Base-by-base conservation (phyloP, 2,329 filamentous ascomycete species). In the Colletotrichum caudatum region DNA sequence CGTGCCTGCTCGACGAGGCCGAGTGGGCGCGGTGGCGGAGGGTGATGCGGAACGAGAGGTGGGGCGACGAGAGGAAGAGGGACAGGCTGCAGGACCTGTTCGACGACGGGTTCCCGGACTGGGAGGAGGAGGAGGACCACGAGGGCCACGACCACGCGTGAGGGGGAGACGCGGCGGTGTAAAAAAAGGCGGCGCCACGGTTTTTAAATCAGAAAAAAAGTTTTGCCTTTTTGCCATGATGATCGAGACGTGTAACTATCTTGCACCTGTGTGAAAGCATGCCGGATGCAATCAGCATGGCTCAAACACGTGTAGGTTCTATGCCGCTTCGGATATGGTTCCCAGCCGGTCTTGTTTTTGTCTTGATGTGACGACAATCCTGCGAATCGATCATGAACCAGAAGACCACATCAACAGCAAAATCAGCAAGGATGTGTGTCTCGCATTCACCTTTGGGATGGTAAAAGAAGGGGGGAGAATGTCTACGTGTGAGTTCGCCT, bases 31-130 rank as follows among this genome's bases (percentile, higher is more conserved):
- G 82, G 75, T 89, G 89, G 84, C 83, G 87, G 75, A 78, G 78
- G 29, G 82, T 89, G 5, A 89, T 89, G 87, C 78, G 81, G 5
- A 80, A 82, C 53, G 78, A 78, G 11, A 78, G 76, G 16, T 71
- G 83, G 23, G 76, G 75, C 5, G 75, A 77, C 1, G 80, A 81
- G 2, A 77, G 82, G 50, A 87, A 84, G 70, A 79, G 82, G 37
- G 83, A 88, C 46, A 83, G 79, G 46, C 69, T 90, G 67, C 79
- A 81, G 51, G 81, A 84, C 9, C 69, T 87, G 54, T 91, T 89
- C 80, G 88, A 90, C 70, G 89, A 91, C 77, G 86, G 86, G 1
- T 90, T 87, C 75, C 86, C 87, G 8, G 86, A 87, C 58, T 90
- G 88, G 88, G 81, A 83, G 75, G 81, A 81, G 3, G 79, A 81